Percentiles rank a stretch among this genome's conserved stretches.
Conservation (phyloP, 176 grass and related monocot genomes). For the Aegilops sharonensis region DNA sequence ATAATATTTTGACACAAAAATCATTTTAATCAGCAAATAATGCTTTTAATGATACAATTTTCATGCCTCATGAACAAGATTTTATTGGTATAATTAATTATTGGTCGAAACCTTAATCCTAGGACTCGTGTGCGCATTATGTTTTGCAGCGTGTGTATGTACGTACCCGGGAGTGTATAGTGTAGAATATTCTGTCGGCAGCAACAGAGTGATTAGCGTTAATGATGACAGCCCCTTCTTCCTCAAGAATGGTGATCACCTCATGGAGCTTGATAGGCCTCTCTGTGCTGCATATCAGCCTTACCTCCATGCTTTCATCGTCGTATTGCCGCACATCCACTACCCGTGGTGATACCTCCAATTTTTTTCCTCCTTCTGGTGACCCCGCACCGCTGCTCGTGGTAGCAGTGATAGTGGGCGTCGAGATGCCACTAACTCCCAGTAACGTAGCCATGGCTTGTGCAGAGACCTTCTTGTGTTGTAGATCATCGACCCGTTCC, state of each 20-base stretch:
- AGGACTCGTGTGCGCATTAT: too few relatives aligned
- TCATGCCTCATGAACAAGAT: neutral
- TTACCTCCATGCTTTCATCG: slow-evolving; percentile 44
- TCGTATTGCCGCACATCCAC: slow-evolving; percentile 47
- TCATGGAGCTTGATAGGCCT: slow-evolving; percentile 48
- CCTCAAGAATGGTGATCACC: slow-evolving; percentile 52
- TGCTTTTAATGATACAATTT: neutral
- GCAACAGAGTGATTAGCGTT: slow-evolving; percentile 37
- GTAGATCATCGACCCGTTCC: slow-evolving; percentile 49
- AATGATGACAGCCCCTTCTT: slow-evolving; percentile 64
- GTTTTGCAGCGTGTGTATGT: neutral
- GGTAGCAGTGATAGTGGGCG: neutral
- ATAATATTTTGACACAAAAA: too few relatives aligned
- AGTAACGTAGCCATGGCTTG: neutral
- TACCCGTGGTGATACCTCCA: neutral
- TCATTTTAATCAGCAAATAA: neutral
- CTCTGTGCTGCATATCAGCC: slow-evolving; percentile 30
- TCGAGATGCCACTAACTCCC: neutral
- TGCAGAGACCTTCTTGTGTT: slow-evolving; percentile 14
- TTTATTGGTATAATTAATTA: neutral
- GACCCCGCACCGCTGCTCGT: neutral
- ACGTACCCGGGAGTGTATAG: slow-evolving; percentile 55
- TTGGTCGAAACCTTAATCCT: neutral
- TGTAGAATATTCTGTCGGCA: slow-evolving; percentile 39
- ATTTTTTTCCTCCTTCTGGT: neutral